Percentiles rank a stretch among this genome's conserved stretches.
These are phyloP conservation scores for Holtermannia corniformis DNA, from an alignment of 768 basidiomycete species.

Conservation along the genomic window DNA sequence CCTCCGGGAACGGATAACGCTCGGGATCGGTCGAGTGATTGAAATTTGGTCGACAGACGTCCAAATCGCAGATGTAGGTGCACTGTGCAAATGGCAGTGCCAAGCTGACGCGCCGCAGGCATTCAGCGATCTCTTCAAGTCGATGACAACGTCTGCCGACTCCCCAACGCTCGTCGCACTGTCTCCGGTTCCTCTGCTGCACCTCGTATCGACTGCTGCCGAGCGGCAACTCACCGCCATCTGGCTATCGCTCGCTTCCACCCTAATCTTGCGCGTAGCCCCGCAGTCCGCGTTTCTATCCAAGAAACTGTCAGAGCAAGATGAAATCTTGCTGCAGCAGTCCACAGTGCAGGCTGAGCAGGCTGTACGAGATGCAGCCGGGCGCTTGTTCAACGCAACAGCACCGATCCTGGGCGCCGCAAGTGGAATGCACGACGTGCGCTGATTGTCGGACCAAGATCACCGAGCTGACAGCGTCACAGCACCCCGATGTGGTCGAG, in stretches of 20 bases:
- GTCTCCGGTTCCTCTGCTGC: slow-evolving; percentile 60
- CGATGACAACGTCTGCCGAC: slow-evolving; percentile 68
- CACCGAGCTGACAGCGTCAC: neutral
- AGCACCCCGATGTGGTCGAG: slow-evolving; percentile 90
- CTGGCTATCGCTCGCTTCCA: slow-evolving; percentile 75
- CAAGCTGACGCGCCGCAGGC: slow-evolving; percentile 46
- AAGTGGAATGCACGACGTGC: slow-evolving; percentile 28
- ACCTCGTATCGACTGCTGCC: slow-evolving; percentile 33
- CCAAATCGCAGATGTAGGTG: slow-evolving; percentile 62
- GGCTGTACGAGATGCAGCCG: slow-evolving; percentile 25
- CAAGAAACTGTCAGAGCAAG: slow-evolving; percentile 37
- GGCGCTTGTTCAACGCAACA: slow-evolving; percentile 18
- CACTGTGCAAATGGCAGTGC: neutral
- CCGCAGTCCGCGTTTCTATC: slow-evolving; percentile 50
- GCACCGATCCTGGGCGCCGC: slow-evolving; percentile 10
- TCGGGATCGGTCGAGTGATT: slow-evolving; percentile 53
- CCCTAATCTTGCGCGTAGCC: slow-evolving; percentile 71
- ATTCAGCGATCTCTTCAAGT: slow-evolving; percentile 72
- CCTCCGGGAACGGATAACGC: slow-evolving; percentile 59
- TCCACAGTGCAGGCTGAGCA: slow-evolving; percentile 23
- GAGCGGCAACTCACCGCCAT: slow-evolving; percentile 42
- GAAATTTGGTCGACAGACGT: slow-evolving; percentile 73
- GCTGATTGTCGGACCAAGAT: neutral
- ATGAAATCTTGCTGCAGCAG: slow-evolving; percentile 7
- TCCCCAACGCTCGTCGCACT: slow-evolving; percentile 70